Base-by-base conservation (phyloP, 192 early-diverging fungal genomes). In the Dispira simplex region DNA sequence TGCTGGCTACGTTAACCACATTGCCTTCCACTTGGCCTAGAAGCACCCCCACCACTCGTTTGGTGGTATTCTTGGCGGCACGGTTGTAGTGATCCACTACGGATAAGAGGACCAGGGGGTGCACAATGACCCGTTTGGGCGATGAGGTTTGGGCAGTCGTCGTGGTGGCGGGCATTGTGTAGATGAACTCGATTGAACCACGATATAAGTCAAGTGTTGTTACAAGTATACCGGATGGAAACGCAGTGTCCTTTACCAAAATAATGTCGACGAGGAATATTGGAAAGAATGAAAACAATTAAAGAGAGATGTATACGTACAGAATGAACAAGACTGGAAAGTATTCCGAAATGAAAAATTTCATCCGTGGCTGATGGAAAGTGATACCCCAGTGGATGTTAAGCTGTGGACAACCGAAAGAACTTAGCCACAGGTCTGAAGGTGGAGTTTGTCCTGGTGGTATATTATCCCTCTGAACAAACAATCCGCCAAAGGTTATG, bases 61-160 rank as follows among this genome's bases (percentile, higher is more conserved):
- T 97, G 69, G 89, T 92, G 52, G 95, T 93, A 71, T 86, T 91
- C 66, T 84, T 85, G 23, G 93, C 95, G 9, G 91, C 90, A 63
- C 97, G 87, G 73, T 98, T 97, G 74, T 95, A 99, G 71, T 99
- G 97, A 77, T 99, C 97, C 26, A 92, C 90, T 3, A 93, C 95
- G n/a, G 92, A 95, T 20, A 99, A 77, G n/a, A 99, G 81, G 20
- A 99, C 97, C 27, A 99, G 81, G 70, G 97, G 97, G 70, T 99
- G 97, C 44, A 99, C 87, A 11, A 91, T 83, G 8, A 98, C 93
- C 48, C 65, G 69, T 44, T 77, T 77, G 46, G 72, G 74, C 28
- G 77, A 68, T 44, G 75, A 70, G 18, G 78, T 68, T 26, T 77
- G 62, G 14, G 75, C 74, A 28, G 76, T 73, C 23, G 71, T 60